Conservation (phyloP, 106 monocot species). For the Acanthochlamys bracteata region DNA sequence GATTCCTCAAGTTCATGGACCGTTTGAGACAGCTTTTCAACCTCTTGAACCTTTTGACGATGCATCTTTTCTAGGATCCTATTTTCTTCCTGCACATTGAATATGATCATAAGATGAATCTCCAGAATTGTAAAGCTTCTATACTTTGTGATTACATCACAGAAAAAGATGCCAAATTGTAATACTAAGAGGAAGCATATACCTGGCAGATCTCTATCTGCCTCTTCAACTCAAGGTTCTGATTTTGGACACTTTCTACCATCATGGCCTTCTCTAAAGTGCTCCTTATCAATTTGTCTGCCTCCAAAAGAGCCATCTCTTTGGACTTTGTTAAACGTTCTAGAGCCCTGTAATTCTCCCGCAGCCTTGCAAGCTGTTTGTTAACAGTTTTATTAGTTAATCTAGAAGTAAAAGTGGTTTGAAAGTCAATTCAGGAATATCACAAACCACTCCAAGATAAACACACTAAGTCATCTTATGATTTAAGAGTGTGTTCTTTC, state of each 20-base stretch:
- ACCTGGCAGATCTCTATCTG: conserved; percentile 36
- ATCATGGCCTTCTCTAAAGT: conserved; percentile 23
- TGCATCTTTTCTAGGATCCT: conserved; percentile 43
- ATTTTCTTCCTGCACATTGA: conserved; percentile 51
- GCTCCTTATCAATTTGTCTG: conserved; percentile 19
- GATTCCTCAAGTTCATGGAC: conserved; percentile 57
- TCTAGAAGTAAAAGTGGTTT: neutral
- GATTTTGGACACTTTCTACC: conserved; percentile 38
- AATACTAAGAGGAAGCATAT: neutral
- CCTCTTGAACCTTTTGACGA: conserved; percentile 44
- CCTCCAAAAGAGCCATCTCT: conserved; percentile 35
- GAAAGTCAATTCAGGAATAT: neutral
- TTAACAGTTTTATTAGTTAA: neutral
- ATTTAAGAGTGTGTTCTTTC: neutral
- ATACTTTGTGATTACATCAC: no score
- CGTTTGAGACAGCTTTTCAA: conserved; percentile 43
- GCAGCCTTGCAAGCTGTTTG: conserved; percentile 21
- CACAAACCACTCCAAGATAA: neutral
- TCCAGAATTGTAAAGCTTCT: no score
- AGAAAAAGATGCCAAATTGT: no score
- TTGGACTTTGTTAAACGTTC: conserved; percentile 35
- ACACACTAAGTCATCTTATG: neutral
- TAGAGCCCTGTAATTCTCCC: conserved; percentile 31
- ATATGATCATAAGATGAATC: no score
- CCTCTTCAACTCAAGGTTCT: conserved; percentile 32